Conservation (phyloP, 352 stramenopile genomes). For the Stephanocyclus meneghinianus region DNA sequence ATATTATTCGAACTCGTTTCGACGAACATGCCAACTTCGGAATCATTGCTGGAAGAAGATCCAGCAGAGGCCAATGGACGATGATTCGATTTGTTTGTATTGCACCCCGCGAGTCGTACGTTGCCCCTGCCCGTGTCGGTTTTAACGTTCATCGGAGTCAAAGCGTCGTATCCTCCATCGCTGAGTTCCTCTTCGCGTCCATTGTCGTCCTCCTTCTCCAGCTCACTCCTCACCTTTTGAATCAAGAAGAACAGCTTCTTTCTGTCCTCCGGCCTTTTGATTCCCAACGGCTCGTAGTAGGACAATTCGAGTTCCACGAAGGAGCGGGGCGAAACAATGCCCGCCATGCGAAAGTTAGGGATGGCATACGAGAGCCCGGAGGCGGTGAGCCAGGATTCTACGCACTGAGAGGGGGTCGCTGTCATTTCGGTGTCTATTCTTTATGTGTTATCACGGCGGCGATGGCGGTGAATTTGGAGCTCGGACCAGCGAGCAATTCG, state of each 20-base stretch:
- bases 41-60: neutral
- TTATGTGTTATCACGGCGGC: neutral
- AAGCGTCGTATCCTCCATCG: neutral
- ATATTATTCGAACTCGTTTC: constrained; percentile 37
- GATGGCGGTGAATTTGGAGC: neutral
- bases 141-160: neutral
- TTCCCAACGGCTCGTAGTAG: constrained; percentile 73
- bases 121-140: neutral
- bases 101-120: neutral
- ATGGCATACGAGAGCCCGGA: constrained; percentile 65
- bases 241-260: constrained; percentile 83
- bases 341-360: constrained; percentile 74
- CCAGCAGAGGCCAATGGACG: neutral
- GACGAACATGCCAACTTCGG: constrained; percentile 47
- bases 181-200: neutral
- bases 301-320: constrained; percentile 70
- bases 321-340: constrained; percentile 68
- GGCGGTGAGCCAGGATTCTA: constrained; percentile 63
- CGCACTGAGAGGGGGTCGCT: constrained; percentile 24
- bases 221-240: constrained; percentile 62
- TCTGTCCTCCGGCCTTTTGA: constrained; percentile 67
- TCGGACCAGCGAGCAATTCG: neutral
- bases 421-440: neutral
- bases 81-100: neutral
- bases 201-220: constrained; percentile 12